Evolutionary conservation across 306 rosid genomes (phyloP).

Genomic region (Quercus variabilis): DNA sequence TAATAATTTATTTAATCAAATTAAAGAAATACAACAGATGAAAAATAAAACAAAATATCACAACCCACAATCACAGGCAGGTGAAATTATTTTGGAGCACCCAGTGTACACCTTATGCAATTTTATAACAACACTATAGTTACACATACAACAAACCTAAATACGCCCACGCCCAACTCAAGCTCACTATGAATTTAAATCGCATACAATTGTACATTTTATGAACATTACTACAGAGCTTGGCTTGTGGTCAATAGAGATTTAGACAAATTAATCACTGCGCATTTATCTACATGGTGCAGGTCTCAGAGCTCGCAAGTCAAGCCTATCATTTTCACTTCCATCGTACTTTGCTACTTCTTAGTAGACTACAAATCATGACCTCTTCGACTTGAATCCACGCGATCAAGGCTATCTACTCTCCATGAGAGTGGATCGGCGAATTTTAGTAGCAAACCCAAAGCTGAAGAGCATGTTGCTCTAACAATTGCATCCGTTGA

Average conservation of each 20-base stretch:
- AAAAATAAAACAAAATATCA: too few relatives aligned
- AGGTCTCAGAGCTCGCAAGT: constrained; percentile 9
- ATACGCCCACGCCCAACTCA: not conserved
- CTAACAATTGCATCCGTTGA: constrained; percentile 80
- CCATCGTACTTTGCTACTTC: constrained; percentile 11
- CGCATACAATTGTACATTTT: not conserved
- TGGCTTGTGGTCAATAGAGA: not conserved
- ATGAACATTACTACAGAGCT: not conserved
- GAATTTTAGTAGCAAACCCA: constrained; percentile 81
- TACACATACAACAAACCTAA: not conserved
- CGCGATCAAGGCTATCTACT: constrained; percentile 44
- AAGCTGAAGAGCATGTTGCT: constrained; percentile 81
- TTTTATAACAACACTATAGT: too few relatives aligned
- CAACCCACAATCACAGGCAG: too few relatives aligned
- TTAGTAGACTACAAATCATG: constrained; percentile 26
- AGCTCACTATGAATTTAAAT: not conserved
- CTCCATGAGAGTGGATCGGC: constrained; percentile 58
- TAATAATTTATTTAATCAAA: too few relatives aligned
- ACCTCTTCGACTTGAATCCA: constrained; percentile 40
- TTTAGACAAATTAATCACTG: not conserved
- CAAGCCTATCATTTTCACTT: not conserved
- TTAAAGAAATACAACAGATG: too few relatives aligned
- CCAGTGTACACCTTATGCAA: not conserved
- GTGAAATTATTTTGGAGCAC: too few relatives aligned
- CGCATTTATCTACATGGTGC: not conserved